A percentile compares a stretch with the other conserved stretches of the same genome.
Evolutionary conservation across 2,329 filamentous ascomycete genomes (phyloP).

Genomic region (Coniochaeta hoffmannii): DNA sequence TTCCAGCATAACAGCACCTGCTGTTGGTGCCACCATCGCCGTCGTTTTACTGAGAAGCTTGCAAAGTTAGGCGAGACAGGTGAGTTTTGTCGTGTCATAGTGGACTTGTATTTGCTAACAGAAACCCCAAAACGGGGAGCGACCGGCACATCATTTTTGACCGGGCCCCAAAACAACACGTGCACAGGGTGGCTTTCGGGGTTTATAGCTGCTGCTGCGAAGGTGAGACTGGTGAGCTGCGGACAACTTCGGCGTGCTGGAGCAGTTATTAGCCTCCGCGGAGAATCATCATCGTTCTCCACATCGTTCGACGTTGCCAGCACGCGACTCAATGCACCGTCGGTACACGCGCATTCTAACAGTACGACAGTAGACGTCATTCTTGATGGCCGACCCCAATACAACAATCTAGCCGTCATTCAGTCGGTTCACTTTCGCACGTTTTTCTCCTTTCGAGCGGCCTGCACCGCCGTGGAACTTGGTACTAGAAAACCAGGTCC

Average conservation of each 20-base stretch:
- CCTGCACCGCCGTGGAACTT: too few relatives aligned
- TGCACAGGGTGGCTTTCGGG: background rate
- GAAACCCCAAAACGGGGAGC: slow-evolving; percentile 11
- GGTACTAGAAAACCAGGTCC: too few relatives aligned
- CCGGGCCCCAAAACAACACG: background rate
- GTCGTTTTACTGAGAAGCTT: slow-evolving; percentile 6
- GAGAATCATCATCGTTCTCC: too few relatives aligned
- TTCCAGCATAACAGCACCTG: background rate
- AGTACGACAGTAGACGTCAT: too few relatives aligned
- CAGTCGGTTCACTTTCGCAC: too few relatives aligned
- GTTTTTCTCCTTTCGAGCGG: too few relatives aligned
- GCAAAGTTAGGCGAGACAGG: slow-evolving; percentile 2
- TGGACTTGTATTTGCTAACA: slow-evolving; percentile 19
- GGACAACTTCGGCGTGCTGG: background rate
- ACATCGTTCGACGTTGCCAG: too few relatives aligned
- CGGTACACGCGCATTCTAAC: too few relatives aligned
- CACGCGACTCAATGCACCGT: too few relatives aligned
- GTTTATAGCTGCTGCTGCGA: background rate
- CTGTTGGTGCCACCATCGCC: background rate
- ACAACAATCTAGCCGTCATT: too few relatives aligned
- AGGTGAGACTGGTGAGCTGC: background rate
- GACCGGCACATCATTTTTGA: background rate
- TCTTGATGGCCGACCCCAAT: too few relatives aligned
- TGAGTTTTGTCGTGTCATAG: slow-evolving; percentile 5
- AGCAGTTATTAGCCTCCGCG: too few relatives aligned